phyloP scores from a whole-genome alignment of 345 rosid species.

The Nephelium lappaceum region DNA sequence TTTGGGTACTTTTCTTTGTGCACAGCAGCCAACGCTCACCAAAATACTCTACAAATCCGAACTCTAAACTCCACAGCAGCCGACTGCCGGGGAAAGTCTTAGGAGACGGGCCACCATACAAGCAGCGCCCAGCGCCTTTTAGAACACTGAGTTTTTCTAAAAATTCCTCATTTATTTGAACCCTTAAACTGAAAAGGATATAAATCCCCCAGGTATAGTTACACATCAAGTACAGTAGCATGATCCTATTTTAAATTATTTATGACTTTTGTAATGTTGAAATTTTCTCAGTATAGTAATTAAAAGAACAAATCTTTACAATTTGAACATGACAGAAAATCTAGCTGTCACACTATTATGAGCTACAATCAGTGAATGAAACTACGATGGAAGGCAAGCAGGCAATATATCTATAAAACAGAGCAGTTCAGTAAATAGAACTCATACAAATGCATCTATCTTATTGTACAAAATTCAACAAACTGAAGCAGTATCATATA shows the following conservation, averaged over 20 bases:
- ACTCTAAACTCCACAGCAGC: too few relatives aligned
- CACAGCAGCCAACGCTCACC: too few relatives aligned
- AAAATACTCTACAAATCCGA: too few relatives aligned
- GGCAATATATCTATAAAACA: background rate
- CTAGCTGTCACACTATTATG: background rate
- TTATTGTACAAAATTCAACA: conserved; percentile 5
- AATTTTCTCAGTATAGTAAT: background rate
- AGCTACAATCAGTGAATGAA: background rate
- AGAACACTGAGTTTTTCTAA: background rate
- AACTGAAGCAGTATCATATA: conserved; percentile 28
- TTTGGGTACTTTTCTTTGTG: too few relatives aligned
- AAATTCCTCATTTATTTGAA: background rate
- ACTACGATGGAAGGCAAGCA: background rate
- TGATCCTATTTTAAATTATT: background rate
- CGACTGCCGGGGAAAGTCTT: too few relatives aligned
- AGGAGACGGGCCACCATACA: too few relatives aligned
- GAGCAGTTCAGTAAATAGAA: background rate
- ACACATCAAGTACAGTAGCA: background rate
- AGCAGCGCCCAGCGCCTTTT: too few relatives aligned
- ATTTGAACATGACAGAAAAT: background rate
- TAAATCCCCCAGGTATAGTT: background rate
- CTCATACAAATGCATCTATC: background rate
- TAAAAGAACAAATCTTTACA: background rate
- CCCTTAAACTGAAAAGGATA: background rate
- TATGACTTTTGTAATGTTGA: background rate